phyloP scores from a whole-genome alignment of 106 monocot genomes.

The Triglochin maritima region DNA sequence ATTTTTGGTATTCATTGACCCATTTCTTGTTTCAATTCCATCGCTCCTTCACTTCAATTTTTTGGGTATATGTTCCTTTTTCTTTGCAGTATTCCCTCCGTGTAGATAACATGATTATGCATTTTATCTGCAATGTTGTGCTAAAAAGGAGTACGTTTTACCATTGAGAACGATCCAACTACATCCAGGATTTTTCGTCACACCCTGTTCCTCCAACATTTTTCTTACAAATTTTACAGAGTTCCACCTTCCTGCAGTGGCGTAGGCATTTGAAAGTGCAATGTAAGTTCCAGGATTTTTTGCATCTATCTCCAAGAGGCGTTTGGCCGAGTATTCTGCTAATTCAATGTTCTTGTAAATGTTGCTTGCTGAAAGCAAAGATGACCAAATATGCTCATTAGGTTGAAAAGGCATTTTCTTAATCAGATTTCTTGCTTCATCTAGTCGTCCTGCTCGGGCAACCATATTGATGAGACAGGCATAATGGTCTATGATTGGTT shows the following conservation, averaged over 20 bases:
- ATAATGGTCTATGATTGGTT: conserved; percentile 39
- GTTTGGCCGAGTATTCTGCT: conserved; percentile 20
- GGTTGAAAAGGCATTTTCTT: conserved; percentile 35
- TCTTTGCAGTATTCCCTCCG: too few relatives aligned
- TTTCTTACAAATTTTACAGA: conserved; percentile 20
- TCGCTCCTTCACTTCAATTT: not conserved
- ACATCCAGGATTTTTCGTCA: conserved; percentile 15
- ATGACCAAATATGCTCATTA: conserved; percentile 38
- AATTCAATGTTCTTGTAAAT: conserved; percentile 20
- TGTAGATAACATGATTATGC: not conserved
- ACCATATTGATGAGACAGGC: conserved; percentile 38
- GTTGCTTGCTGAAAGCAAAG: conserved; percentile 22
- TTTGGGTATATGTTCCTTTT: too few relatives aligned
- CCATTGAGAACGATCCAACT: conserved; percentile 22
- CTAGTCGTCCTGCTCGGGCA: conserved; percentile 24
- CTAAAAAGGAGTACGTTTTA: conserved; percentile 12
- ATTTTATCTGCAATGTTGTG: not conserved
- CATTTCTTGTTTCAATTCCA: not conserved
- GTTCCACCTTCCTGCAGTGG: conserved; percentile 32
- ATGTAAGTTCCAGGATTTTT: conserved; percentile 28
- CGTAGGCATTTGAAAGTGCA: conserved; percentile 37
- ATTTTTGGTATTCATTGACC: too few relatives aligned
- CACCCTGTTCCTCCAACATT: conserved; percentile 24
- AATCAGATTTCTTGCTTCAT: conserved; percentile 28
- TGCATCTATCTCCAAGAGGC: conserved; percentile 29